Evolutionary conservation across 306 rosid species (phyloP).

Genomic region (Amphicarpaea edgeworthii): DNA sequence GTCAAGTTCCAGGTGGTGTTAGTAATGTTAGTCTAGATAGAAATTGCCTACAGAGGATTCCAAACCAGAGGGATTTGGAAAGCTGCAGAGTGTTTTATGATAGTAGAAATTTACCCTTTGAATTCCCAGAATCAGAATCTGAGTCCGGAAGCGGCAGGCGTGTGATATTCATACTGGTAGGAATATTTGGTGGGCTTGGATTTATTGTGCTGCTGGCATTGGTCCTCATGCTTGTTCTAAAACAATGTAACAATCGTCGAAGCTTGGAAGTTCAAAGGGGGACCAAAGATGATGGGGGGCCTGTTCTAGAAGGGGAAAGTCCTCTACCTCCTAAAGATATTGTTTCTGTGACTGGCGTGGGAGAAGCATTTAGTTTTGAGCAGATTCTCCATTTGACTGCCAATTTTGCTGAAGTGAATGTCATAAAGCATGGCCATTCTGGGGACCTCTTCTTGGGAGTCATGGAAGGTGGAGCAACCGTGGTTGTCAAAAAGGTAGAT

Average conservation of each 20-base stretch:
- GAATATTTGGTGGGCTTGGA: slow-evolving; percentile 81
- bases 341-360: slow-evolving; percentile 52
- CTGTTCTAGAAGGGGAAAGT: slow-evolving; percentile 58
- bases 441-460: slow-evolving; percentile 79
- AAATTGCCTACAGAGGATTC: slow-evolving; percentile 66
- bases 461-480: slow-evolving; percentile 63
- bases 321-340: slow-evolving; percentile 63
- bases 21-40: slow-evolving; percentile 54
- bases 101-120: slow-evolving; percentile 51
- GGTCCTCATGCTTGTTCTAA: slow-evolving; percentile 60
- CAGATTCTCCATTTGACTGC: slow-evolving; percentile 67
- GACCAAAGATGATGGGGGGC: slow-evolving; percentile 61
- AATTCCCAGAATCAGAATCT: slow-evolving; percentile 24
- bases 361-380: slow-evolving; percentile 72
- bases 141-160: slow-evolving; percentile 50
- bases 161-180: slow-evolving; percentile 69
- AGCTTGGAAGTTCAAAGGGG: slow-evolving; percentile 52
- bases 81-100: slow-evolving; percentile 72
- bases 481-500: slow-evolving; percentile 81
- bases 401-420: slow-evolving; percentile 71
- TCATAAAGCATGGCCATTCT: slow-evolving; percentile 88
- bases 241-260: slow-evolving; percentile 48
- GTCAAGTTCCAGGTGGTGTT: slow-evolving; percentile 44
- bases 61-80: slow-evolving; percentile 60
- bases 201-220: slow-evolving; percentile 64